These are phyloP conservation scores for Cicer judaicum DNA, from an alignment of 306 rosid species.

Conservation along the genomic window DNA sequence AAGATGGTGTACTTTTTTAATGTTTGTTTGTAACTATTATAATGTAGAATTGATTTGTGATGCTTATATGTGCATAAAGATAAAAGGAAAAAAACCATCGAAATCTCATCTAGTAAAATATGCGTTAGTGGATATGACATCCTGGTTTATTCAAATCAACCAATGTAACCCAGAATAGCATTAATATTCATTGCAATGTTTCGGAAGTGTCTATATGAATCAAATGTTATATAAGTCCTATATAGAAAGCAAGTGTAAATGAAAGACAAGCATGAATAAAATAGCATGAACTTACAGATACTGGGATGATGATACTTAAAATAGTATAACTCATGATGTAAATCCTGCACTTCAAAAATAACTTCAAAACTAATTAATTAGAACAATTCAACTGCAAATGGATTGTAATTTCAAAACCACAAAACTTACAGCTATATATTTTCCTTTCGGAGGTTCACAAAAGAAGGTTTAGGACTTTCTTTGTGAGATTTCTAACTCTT, in stretches of 20 bases:
- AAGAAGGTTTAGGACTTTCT: not conserved
- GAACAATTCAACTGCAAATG: not conserved
- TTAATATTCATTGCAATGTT: not conserved
- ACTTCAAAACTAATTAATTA: not conserved
- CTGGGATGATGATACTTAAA: not conserved
- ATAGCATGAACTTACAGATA: slow-evolving; percentile 12
- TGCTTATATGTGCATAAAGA: too few species aligned
- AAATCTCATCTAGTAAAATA: too few species aligned
- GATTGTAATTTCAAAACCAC: not conserved
- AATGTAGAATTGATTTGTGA: too few species aligned
- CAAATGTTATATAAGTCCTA: not conserved
- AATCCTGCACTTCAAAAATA: slow-evolving; percentile 4
- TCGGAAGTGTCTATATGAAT: not conserved
- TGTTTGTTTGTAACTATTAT: too few species aligned
- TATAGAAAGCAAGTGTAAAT: not conserved
- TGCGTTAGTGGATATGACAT: too few species aligned
- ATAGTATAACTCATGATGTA: slow-evolving; percentile 11
- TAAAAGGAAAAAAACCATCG: too few species aligned
- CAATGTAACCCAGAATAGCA: not conserved
- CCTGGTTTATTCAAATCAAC: not conserved
- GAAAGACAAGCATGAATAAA: not conserved
- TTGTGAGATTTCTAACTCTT: too few species aligned
- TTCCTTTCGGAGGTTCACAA: not conserved
- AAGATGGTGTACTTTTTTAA: too few species aligned
- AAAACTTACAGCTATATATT: not conserved